A percentile compares a stretch with the other conserved stretches of the same genome.
Conservation (phyloP, 2,329 filamentous ascomycete genomes). For the Arthroderma sp. region DNA sequence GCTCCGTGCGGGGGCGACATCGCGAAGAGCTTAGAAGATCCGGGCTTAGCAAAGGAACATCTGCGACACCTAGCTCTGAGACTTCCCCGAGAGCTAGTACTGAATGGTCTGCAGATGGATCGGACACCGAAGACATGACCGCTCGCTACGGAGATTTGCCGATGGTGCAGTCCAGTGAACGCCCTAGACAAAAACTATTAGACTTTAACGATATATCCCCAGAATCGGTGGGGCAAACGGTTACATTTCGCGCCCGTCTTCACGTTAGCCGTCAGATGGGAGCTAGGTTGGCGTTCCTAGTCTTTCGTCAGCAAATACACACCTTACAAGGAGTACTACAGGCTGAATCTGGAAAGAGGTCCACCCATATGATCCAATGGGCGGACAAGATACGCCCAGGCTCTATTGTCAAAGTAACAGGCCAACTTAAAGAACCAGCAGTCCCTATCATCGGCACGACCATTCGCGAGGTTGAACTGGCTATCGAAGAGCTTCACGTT, state of each 20-base stretch:
- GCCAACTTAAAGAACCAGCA: conserved; percentile 58
- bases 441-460: conserved; percentile 63
- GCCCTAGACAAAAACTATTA: conserved; percentile 35
- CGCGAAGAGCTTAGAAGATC: conserved; percentile 22
- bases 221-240: conserved; percentile 43
- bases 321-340: conserved; percentile 76
- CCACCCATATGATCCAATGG: conserved; percentile 71
- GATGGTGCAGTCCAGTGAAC: conserved; percentile 44
- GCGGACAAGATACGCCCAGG: conserved; percentile 70
- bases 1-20: conserved; percentile 26
- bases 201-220: conserved; percentile 40
- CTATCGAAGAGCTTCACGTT: conserved; percentile 53
- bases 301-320: conserved; percentile 70
- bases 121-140: conserved; percentile 45
- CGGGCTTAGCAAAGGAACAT: conserved; percentile 23
- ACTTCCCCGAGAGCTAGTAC: conserved; percentile 18
- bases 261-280: conserved; percentile 73
- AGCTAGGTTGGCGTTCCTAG: conserved; percentile 67
- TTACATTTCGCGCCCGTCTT: conserved; percentile 57
- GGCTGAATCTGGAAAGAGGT: conserved; percentile 46
- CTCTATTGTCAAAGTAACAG: conserved; percentile 63
- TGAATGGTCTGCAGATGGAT: conserved; percentile 36
- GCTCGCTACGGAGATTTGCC: conserved; percentile 46
- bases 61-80: conserved; percentile 19
- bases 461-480: conserved; percentile 62